Percentiles rank a stretch among this genome's conserved stretches.
These are phyloP conservation scores for Pichia sp. DNA, from an alignment of 1,139 yeast species.

Conservation along the genomic window DNA sequence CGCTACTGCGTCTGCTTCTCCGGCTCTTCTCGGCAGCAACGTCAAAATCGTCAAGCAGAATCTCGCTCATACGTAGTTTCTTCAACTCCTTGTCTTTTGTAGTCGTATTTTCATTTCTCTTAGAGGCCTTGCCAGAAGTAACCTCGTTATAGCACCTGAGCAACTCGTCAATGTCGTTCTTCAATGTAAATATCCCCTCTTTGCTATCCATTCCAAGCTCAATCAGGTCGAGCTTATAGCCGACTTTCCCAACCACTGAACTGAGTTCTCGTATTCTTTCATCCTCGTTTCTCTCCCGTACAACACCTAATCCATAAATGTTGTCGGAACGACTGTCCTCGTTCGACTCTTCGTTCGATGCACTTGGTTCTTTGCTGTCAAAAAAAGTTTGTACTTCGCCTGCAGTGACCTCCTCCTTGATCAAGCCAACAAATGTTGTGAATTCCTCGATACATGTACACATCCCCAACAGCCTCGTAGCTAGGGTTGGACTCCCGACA, in stretches of 20 bases:
- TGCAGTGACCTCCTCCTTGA: constrained; percentile 10
- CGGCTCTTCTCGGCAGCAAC: constrained; percentile 9
- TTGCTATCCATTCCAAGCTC: constrained; percentile 22
- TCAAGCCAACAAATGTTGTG: constrained; percentile 8
- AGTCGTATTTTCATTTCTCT: neutral
- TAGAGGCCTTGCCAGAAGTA: constrained; percentile 4
- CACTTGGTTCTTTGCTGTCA: neutral
- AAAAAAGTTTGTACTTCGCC: constrained; percentile 7
- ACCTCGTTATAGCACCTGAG: constrained; percentile 7
- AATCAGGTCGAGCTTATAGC: constrained; percentile 20
- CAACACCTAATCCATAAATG: constrained; percentile 10
- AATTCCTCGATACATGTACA: constrained; percentile 15
- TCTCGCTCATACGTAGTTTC: constrained; percentile 12
- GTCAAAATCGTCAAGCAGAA: constrained; percentile 9
- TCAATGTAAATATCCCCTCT: constrained; percentile 14
- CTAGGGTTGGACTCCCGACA: constrained; percentile 5
- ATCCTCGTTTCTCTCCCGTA: constrained; percentile 24
- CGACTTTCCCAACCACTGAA: constrained; percentile 17
- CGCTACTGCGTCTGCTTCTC: constrained; percentile 26
- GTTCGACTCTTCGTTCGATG: neutral
- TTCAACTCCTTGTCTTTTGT: constrained; percentile 2
- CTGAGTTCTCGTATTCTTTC: constrained; percentile 18
- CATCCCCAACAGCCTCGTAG: constrained; percentile 20
- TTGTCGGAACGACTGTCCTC: constrained; percentile 2
- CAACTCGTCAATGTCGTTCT: constrained; percentile 17